Base-by-base conservation (phyloP, 139 green algal species). In the Diplosphaera chodatii region DNA sequence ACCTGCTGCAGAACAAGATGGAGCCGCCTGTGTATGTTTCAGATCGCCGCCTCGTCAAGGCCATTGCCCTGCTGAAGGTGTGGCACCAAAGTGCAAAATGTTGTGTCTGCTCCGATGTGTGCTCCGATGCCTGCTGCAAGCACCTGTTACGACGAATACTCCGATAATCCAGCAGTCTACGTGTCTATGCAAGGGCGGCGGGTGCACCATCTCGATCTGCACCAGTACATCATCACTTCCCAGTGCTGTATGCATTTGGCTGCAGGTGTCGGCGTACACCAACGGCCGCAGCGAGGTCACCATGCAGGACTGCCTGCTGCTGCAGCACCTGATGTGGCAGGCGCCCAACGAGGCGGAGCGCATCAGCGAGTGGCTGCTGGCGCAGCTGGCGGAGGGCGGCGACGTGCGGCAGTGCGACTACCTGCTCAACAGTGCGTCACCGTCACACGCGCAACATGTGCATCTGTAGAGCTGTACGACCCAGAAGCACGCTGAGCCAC, bases 321-420 rank as follows among this genome's bases (percentile, higher is more conserved):
- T 97, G 74, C 84, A 93, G 79, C 89, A 96, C 80, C 77, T 96
- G 33, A 79, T 97, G 74, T 95, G 92, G 90, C 80, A 92, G 78
- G 75, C 76, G 55, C 88, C 90, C 2, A 88, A 93, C 29, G 82
- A 96, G 71, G 73, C 76, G 5, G 78, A 88, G 27, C 83, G 82
- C 66, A 91, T 97, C 28, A 69, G 79, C 23, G 90, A 96, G 64
- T 97, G 82, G 81, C 67, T 97, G 67, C 73, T 96, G 41, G 68
- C 66, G 20, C 81, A 88, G 40, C 77, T 97, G 28, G 80, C 79
- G 30, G 77, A 80, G 30, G 86, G 94, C 73, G 82, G 92, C 73
- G 86, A 87, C 22, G 76, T 91, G 33, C 83, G 91, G 71, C 86
- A 94, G 80, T 80, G 88, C 63, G 21, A 85, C 66, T 81, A 83